These are phyloP conservation scores for Porogramme epimiltina DNA, from an alignment of 1,284 basidiomycete species.

Conservation along the genomic window DNA sequence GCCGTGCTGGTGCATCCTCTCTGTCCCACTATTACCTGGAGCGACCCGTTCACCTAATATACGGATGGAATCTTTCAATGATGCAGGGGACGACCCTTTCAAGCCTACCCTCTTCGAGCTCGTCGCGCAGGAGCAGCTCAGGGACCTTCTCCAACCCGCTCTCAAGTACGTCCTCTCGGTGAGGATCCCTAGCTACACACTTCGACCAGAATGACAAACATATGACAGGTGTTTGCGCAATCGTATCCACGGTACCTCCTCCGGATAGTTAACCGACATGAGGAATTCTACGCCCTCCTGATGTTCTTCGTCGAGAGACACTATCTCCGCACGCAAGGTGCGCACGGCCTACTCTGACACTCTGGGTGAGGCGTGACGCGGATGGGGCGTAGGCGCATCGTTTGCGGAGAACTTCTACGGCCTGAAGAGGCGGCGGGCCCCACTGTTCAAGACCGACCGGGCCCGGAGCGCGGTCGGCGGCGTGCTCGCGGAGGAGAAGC, in stretches of 20 bases:
- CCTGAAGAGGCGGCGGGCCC: slow-evolving; percentile 74
- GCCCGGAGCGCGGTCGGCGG: slow-evolving; percentile 69
- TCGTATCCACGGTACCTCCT: slow-evolving; percentile 92
- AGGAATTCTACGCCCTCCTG: slow-evolving; percentile 90
- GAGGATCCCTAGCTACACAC: slow-evolving; percentile 31
- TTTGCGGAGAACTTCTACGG: slow-evolving; percentile 96
- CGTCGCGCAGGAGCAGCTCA: slow-evolving; percentile 92
- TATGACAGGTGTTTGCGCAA: slow-evolving; percentile 87
- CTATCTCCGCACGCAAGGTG: slow-evolving; percentile 85
- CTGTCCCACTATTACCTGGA: no score
- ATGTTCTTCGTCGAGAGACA: slow-evolving; percentile 91
- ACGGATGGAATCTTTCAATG: slow-evolving; percentile 89
- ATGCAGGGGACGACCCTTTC: slow-evolving; percentile 67
- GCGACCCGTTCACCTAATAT: no score
- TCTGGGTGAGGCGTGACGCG: background rate
- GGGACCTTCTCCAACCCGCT: slow-evolving; percentile 92
- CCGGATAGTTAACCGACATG: slow-evolving; percentile 90
- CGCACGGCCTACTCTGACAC: slow-evolving; percentile 23
- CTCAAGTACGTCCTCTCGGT: slow-evolving; percentile 94
- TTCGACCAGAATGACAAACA: slow-evolving; percentile 1
- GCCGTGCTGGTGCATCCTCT: no score
- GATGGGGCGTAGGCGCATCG: slow-evolving; percentile 69
- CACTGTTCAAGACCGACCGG: slow-evolving; percentile 68
- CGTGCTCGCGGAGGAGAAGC: slow-evolving; percentile 61
- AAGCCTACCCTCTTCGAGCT: slow-evolving; percentile 96